A percentile compares a stretch with the other conserved stretches of the same genome.
phyloP scores from a whole-genome alignment of 306 rosid species.

The Castanea sativa region DNA sequence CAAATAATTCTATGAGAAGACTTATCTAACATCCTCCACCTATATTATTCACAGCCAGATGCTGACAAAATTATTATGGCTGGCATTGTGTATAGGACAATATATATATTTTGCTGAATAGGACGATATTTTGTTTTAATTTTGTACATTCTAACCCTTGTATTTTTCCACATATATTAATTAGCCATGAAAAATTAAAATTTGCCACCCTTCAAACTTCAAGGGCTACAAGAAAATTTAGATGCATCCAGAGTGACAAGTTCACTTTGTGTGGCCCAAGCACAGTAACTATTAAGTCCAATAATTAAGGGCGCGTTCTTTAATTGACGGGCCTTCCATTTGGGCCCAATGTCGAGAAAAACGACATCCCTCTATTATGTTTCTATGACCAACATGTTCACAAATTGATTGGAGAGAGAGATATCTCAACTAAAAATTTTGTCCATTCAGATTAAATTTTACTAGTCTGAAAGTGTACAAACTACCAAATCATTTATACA shows the following conservation, averaged over 20 bases:
- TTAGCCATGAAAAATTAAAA: neutral
- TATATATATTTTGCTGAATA: too few species aligned
- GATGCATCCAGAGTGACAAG: constrained; percentile 10
- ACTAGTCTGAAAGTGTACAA: too few species aligned
- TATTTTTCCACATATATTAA: neutral
- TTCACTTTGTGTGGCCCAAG: constrained; percentile 3
- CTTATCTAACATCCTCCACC: too few species aligned
- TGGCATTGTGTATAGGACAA: neutral
- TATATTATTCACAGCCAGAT: neutral
- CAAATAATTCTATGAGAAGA: too few species aligned
- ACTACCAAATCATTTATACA: too few species aligned
- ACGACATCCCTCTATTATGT: neutral
- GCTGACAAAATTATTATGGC: neutral
- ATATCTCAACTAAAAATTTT: too few species aligned
- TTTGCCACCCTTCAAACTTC: neutral
- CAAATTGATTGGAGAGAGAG: neutral
- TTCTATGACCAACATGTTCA: neutral
- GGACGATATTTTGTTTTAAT: neutral
- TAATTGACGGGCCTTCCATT: neutral
- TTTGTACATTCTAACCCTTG: neutral
- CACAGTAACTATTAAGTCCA: neutral
- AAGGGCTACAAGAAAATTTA: neutral
- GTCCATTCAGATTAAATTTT: too few species aligned
- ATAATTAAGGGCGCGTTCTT: constrained; percentile 4
- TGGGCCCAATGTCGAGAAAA: constrained; percentile 3